Evolutionary conservation across 1,284 basidiomycete species (phyloP), one percentile per base, ranked within the genome.

Genomic region (Retiboletus flavoniger): DNA sequence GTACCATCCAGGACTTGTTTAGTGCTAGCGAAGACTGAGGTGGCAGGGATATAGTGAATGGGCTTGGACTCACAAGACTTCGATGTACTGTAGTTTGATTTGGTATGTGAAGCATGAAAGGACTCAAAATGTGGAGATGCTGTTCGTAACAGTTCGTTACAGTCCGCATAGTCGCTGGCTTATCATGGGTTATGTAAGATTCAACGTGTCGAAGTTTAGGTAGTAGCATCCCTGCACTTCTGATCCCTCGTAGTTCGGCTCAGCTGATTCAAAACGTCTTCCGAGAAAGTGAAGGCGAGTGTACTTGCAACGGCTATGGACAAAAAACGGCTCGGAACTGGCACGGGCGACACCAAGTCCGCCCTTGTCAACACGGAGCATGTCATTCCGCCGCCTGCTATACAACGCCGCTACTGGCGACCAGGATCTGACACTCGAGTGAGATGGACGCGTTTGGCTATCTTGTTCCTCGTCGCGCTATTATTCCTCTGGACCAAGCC

Each of bases 1-100:
- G 76, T 89, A 50, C 91, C 92, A 8, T 78, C 81, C 35, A 83
- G 92, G 60, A 87, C 86, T 17, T 86, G 82, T 59, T 73, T 94
- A 44, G 84, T 94, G 17, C 77, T 94, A 9, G 86, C 79, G 31
- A 86, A 58, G 58, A 63, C 31, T 59, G 59, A 54, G 24, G 21
- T 46, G 45, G 48, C 17, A 39, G 34, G 14, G 39, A 11, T 28
- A 8, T 50, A 38, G 16, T 19, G 11, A 7, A 31, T 45, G n/a
- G 28, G 32, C 7, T 56, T 39, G 28, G 21, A 32, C 7, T 24
- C 24, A 32, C 6, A 32, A 13, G 31, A 13, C 13, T 32, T 16
- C 14, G 14, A 5, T 26, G 16, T 24, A n/a, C 10, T 26, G 21
- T 26, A 21, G 39, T 24, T 24, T 40, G 19, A 40, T 40, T 21